Evolutionary conservation across 306 rosid species (phyloP), one percentile per base, ranked within the genome.

Genomic region (Astragalus membranaceus): DNA sequence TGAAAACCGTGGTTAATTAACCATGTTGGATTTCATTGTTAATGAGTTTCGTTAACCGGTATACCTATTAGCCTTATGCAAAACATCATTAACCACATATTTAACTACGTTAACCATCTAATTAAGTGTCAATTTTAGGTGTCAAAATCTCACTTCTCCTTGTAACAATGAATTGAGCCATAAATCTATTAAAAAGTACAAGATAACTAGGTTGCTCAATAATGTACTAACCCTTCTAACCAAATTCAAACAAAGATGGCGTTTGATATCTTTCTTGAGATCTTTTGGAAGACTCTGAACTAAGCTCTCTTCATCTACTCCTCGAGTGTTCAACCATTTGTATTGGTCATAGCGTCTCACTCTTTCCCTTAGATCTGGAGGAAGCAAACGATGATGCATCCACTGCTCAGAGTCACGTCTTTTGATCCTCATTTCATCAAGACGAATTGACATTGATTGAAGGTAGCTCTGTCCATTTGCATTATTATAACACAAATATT

Each of bases 181-280:
- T 37, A 23, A 1, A 23, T 1, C 26, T 23, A 56, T 36, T 1
- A 11, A 1, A 23, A 61, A 14, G 6, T 7, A 62, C 4, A 64
- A 32, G 55, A 66, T 23, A 23, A 23, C 35, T 12, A 29, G 48
- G 64, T 11, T 33, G 12, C 61, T 59, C 2, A 29, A 16, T 70
- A 26, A 3, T 26, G 30, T 26, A 50, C 92, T 75, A 78, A 90
- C 97, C 89, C 97, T 82, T 88, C 90, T 87, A 36, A 94, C 98
- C 76, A 94, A 84, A 83, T 87, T 82, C 82, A 83, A 69, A 70
- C 87, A 83, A 73, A 83, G 87, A 51, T 83, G 87, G 0, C 87
- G 78, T 58, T 83, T 83, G 75, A 83, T 83, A 63, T 83, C 84
- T 63, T 84, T 83, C 79, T 84, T 72, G 7, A 83, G 80, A 79